Evolutionary conservation across 2,329 filamentous ascomycete genomes (phyloP), one percentile per base, ranked within the genome.

Genomic region (Apiospora marii): DNA sequence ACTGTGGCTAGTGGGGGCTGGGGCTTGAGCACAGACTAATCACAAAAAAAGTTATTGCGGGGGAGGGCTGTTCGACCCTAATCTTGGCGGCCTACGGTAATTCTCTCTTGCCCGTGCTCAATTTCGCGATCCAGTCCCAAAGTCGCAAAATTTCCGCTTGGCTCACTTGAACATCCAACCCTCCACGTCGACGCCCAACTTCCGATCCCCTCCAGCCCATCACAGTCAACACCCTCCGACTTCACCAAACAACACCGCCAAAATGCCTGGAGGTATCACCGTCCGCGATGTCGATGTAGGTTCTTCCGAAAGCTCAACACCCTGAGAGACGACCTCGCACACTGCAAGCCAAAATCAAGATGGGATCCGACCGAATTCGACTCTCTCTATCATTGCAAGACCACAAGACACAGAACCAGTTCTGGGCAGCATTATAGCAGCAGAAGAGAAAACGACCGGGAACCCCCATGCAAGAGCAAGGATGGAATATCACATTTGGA

Each of bases 211-310:
- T 34, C 67, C 43, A 68, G 67, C 30, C 67, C n/a, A 69, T 69
- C 30, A 27, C 22, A 41, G 41, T 46, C 67, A 22, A 49, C 58
- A 69, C 27, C 48, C 27, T 16, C 67, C 67, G 44, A 30, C 48
- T 37, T 48, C 44, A 69, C 44, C 67, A 49, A 70, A 16, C 19
- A 58, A 51, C 49, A 70, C 68, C 68, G 68, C 49, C 48, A 94
- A 89, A 85, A 95, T 95, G 93, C 87, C 88, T 84, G 90, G 92
- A 86, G 93, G 93, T 86, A 89, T 94, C 85, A 90, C 88, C 81
- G 93, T 96, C 87, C 93, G 93, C 87, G 93, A 95, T 88, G 93
- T 95, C 85, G 92, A 94, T 90, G 92, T 93, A 91, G 87, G 91
- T 91, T 80, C 78, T 79, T 74, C 77, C 76, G 16, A 22, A 22